Base-by-base conservation (phyloP, 257 asterid species). In the Nicotiana attenuata region DNA sequence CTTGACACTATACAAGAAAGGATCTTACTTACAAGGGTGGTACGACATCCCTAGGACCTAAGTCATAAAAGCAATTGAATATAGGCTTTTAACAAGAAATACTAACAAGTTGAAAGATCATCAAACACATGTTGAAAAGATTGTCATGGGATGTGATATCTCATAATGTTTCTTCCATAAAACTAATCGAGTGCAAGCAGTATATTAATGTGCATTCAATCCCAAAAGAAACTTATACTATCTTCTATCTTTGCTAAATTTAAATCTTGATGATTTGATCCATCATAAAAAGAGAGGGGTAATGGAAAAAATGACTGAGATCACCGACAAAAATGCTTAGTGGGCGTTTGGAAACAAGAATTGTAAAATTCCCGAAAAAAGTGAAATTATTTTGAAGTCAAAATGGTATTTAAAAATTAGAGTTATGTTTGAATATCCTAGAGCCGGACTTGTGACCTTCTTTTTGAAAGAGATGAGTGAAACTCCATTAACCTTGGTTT, bases 221-320 rank as follows among this genome's bases (percentile, higher is more conserved):
- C 38, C 22, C 59, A 41, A 47, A 47, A 41, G 61, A 14, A 47
- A 13, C 4, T 52, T 52, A 13, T 41, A 8, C 11, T 52, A 13
- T 52, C 17, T 4, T 13, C 56, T 13, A 3, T 52, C 16, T 3
- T 52, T 14, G 17, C 56, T 13, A 52, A 15, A 10, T 22, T 14
- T 17, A 24, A 71, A 47, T 73, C 8, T 24, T 22, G 8, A 71
- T 71, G 78, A 71, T 71, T 71, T 45, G 11, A 41, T 69, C 59
- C 20, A 69, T 41, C 33, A 13, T 59, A 59, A 3, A n/a, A 68
- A 38, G 29, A 38, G 5, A 5, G 11, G 59, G 53, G 0, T 41
- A 47, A 22, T 45, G 78, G 35, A 71, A 20, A 19, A 73, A 45
- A 73, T 73, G 78, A 73, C 47, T 73, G 78, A 73, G 14, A 73